Conservation (phyloP, 208 protist genomes). For the Kentomonas sorsogonicus region DNA sequence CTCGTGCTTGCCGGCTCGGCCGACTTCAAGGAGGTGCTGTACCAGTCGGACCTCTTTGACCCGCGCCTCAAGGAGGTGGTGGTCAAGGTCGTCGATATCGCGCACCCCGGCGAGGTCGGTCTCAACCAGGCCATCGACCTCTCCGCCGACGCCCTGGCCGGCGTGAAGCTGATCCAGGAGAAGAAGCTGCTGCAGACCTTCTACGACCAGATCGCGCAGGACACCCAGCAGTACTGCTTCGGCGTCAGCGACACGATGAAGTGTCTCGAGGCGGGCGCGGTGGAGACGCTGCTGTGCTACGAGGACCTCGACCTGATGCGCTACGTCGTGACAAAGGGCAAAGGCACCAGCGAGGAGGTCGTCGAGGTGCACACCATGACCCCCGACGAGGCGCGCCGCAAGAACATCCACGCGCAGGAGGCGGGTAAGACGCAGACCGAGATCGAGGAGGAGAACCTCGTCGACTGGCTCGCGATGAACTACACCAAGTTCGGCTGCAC, state of each 20-base stretch:
- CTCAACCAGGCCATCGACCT: slow-evolving; percentile 99
- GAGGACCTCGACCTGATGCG: slow-evolving; percentile 95
- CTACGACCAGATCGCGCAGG: slow-evolving; percentile 98
- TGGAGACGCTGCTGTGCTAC: slow-evolving; percentile 98
- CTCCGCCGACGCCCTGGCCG: slow-evolving; percentile 90
- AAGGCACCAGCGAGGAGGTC: slow-evolving; percentile 72
- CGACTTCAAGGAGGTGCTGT: slow-evolving; percentile 99
- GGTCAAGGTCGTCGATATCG: slow-evolving; percentile 98
- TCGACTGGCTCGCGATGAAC: slow-evolving; percentile 99
- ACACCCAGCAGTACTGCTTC: slow-evolving; percentile 99
- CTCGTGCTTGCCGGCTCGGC: slow-evolving; percentile 99
- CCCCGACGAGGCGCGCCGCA: slow-evolving; percentile 58
- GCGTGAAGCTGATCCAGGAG: slow-evolving; percentile 99
- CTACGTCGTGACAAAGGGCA: slow-evolving; percentile 82
- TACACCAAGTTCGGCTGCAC: slow-evolving; percentile 97
- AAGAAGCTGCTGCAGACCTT: slow-evolving; percentile 98
- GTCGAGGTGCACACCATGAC: slow-evolving; percentile 64
- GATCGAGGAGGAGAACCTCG: slow-evolving; percentile 86
- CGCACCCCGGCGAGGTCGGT: slow-evolving; percentile 99
- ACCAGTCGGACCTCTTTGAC: slow-evolving; percentile 97
- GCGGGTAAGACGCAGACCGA: slow-evolving; percentile 88
- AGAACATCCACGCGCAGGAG: slow-evolving; percentile 78
- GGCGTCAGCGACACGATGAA: slow-evolving; percentile 96
- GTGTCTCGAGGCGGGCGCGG: slow-evolving; percentile 96
- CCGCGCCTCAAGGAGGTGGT: slow-evolving; percentile 96